Conservation (phyloP, 1,284 basidiomycete genomes). For the Tetrapyrgos nigripes region DNA sequence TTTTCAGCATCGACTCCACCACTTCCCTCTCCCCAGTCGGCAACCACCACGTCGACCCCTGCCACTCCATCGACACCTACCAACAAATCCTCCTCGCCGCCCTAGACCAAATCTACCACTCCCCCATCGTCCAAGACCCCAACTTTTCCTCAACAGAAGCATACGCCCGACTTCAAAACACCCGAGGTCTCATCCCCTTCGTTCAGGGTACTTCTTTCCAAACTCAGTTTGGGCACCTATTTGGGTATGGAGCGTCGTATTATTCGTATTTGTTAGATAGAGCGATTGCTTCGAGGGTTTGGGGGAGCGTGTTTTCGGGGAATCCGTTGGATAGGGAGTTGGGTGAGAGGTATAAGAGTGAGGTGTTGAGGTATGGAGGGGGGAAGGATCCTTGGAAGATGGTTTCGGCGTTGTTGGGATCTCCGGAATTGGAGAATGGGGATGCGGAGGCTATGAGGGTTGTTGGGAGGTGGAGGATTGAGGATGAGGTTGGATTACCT, state of each 20-base stretch:
- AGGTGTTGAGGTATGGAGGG: constrained; percentile 85
- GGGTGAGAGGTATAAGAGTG: constrained; percentile 83
- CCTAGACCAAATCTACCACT: constrained; percentile 93
- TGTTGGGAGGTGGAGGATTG: constrained; percentile 88
- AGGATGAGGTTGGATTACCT: constrained; percentile 64
- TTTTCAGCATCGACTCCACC: constrained; percentile 68
- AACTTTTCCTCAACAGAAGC: constrained; percentile 77
- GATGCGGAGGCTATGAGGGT: constrained; percentile 86
- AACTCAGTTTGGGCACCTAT: constrained; percentile 94
- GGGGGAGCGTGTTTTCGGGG: constrained; percentile 75
- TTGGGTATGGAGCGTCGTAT: constrained; percentile 97
- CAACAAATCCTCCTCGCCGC: constrained; percentile 91
- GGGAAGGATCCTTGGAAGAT: constrained; percentile 95
- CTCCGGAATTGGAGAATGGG: constrained; percentile 69
- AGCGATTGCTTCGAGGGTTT: constrained; percentile 92
- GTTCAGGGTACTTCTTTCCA: constrained; percentile 90
- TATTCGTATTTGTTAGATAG: constrained; percentile 98
- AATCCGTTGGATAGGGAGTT: constrained; percentile 68
- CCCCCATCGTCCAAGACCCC: constrained; percentile 57
- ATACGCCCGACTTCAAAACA: constrained; percentile 69
- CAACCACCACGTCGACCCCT: constrained; percentile 74
- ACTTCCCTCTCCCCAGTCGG: constrained; percentile 49
- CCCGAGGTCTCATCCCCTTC: constrained; percentile 80
- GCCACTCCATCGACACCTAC: constrained; percentile 84
- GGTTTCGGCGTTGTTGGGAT: constrained; percentile 78